Evolutionary conservation across 257 asterid genomes (phyloP).

Genomic region (Galeopsis tetrahit): DNA sequence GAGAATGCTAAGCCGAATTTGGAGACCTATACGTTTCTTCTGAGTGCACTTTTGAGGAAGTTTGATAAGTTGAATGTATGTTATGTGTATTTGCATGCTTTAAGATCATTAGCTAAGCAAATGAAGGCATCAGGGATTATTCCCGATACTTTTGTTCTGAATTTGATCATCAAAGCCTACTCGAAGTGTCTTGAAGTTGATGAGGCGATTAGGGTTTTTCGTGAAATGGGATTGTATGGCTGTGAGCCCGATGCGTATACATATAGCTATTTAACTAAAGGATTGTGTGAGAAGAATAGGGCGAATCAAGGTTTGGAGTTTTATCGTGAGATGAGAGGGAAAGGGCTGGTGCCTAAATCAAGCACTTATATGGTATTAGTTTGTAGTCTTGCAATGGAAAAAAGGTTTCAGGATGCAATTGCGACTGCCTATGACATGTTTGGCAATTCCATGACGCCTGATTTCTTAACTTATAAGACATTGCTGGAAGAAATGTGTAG

Average conservation of each 20-base stretch:
- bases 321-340: conserved; percentile 70
- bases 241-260: conserved; percentile 83
- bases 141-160: conserved; percentile 77
- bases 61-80: conserved; percentile 66
- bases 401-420: conserved; percentile 65
- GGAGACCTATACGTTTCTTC: conserved; percentile 74
- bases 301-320: conserved; percentile 66
- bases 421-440: conserved; percentile 69
- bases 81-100: conserved; percentile 77
- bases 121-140: conserved; percentile 86
- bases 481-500: conserved; percentile 85
- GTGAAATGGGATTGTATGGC: conserved; percentile 91
- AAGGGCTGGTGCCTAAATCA: conserved; percentile 62
- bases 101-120: conserved; percentile 73
- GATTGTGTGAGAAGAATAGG: conserved; percentile 84
- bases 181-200: conserved; percentile 76
- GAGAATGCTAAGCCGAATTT: conserved; percentile 69
- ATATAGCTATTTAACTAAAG: conserved; percentile 68
- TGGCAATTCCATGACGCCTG: conserved; percentile 67
- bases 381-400: conserved; percentile 81
- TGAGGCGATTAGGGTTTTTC: conserved; percentile 76
- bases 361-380: conserved; percentile 63
- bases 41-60: conserved; percentile 68
- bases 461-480: conserved; percentile 76
- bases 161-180: conserved; percentile 86